Conservation (phyloP, 1,284 basidiomycete species). For the Sporisorium graminicola region DNA sequence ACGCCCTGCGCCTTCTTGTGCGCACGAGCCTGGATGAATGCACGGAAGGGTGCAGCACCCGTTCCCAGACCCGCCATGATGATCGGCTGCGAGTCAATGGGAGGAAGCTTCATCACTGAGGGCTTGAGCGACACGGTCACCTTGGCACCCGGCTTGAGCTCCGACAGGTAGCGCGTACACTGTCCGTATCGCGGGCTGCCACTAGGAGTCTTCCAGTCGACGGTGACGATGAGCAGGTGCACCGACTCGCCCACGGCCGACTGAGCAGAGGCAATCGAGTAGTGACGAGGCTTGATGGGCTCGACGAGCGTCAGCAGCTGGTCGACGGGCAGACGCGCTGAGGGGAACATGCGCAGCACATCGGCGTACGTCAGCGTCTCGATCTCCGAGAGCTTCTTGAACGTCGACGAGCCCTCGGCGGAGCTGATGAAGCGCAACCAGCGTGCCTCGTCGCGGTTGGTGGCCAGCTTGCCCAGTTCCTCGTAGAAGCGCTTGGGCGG, state of each 20-base stretch:
- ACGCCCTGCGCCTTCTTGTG: slow-evolving; percentile 82
- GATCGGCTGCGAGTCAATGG: slow-evolving; percentile 85
- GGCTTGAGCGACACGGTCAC: slow-evolving; percentile 98
- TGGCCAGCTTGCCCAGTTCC: slow-evolving; percentile 84
- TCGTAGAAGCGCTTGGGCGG: slow-evolving; percentile 96
- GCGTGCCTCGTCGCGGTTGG: slow-evolving; percentile 79
- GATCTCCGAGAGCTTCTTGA: slow-evolving; percentile 94
- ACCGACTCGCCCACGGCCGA: slow-evolving; percentile 93
- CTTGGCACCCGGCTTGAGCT: slow-evolving; percentile 85
- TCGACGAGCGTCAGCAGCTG: slow-evolving; percentile 85
- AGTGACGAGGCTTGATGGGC: slow-evolving; percentile 90
- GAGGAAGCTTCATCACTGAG: slow-evolving; percentile 98
- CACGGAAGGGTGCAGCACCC: slow-evolving; percentile 97
- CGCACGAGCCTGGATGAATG: slow-evolving; percentile 95
- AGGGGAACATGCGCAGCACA: slow-evolving; percentile 82
- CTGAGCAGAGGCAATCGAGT: slow-evolving; percentile 96
- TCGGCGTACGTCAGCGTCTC: slow-evolving; percentile 96
- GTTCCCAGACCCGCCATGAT: slow-evolving; percentile 99
- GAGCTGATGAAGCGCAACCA: slow-evolving; percentile 92
- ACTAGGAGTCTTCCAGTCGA: slow-evolving; percentile 88
- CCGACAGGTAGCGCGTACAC: slow-evolving; percentile 93
- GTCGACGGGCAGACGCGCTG: slow-evolving; percentile 81
- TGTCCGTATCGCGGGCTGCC: slow-evolving; percentile 89
- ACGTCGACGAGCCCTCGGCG: slow-evolving; percentile 88
- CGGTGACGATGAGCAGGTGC: slow-evolving; percentile 93